Base-by-base conservation (phyloP, 768 basidiomycete species). In the Infundibulicybe gibba region DNA sequence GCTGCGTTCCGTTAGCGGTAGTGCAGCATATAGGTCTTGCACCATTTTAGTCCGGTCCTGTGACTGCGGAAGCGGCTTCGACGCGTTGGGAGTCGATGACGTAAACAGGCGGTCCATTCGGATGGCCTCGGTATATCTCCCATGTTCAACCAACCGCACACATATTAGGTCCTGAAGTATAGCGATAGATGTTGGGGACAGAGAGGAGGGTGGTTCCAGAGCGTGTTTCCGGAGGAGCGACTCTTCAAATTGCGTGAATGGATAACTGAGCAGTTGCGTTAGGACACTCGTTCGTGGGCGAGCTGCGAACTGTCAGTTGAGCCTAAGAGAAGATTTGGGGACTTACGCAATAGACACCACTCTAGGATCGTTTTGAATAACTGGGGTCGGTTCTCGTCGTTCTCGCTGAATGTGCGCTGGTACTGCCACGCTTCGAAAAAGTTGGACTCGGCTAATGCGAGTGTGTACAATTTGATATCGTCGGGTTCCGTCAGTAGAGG, bases 131-230 rank as follows among this genome's bases (percentile, higher is more conserved):
- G 75, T 65, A 54, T 84, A 82, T 48, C 79, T 76, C 3, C 88
- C 90, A 2, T 71, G 75, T 57, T 89, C 84, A 31, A 92, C 77
- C 8, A 91, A 76, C 9, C 90, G 83, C 13, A 86, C 79, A 50
- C 85, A 88, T 21, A 88, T 72, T n/a, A 92, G 74, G 51, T 92
- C 87, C 60, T 89, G 89, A 0, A 92, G 61, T 12, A 79, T 68
- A 5, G 81, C 72, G 19, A 83, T 60, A 2, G 80, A 76, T 2
- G 72, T 54, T 6, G 72, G 51, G 1, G 81, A 67, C 9, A 83
- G 63, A 0, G 66, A 50, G 4, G 66, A 48, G 2, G 85, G 76
- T 2, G 82, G 79, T 12, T 79, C 69, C 9, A 82, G 70, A 4
- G 84, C 85, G 51, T 80, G 81, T 0, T 65, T 49, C 40, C 82